Percentiles rank a stretch among this genome's conserved stretches.
These are phyloP conservation scores for Viola odorata DNA, from an alignment of 345 rosid species.

Conservation along the genomic window DNA sequence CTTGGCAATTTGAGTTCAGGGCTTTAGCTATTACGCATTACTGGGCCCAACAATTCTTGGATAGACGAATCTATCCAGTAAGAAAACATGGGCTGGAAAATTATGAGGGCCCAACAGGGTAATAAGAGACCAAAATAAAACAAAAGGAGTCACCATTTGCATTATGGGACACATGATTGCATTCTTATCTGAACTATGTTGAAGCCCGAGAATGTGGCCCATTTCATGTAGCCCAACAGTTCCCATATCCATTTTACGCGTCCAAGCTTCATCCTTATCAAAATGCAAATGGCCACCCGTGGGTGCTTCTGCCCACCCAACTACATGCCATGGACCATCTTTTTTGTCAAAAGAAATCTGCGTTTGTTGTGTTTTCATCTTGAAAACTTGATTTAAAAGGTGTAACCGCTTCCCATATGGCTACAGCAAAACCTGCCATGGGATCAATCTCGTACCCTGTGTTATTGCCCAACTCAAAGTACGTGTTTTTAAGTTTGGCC, in stretches of 20 bases:
- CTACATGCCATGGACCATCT: background rate
- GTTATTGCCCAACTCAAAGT: background rate
- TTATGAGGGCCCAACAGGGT: no score
- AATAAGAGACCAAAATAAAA: no score
- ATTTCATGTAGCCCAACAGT: background rate
- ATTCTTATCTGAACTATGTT: background rate
- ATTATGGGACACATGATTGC: background rate
- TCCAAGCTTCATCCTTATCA: no score
- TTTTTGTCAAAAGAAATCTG: conserved; percentile 4
- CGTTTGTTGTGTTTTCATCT: background rate
- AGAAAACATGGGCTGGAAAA: no score
- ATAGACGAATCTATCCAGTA: no score
- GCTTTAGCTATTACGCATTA: no score
- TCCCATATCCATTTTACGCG: background rate
- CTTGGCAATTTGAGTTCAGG: no score
- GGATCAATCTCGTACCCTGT: background rate
- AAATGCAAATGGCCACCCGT: background rate
- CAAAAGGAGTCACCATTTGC: no score
- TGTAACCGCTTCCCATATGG: background rate
- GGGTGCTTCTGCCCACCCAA: conserved; percentile 8
- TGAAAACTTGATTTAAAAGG: background rate
- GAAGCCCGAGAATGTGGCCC: background rate
- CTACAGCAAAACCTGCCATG: background rate
- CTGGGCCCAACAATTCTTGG: no score
- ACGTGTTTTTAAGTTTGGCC: background rate